Evolutionary conservation across 2,329 filamentous ascomycete genomes (phyloP).

Genomic region (Westerdykella ornata): DNA sequence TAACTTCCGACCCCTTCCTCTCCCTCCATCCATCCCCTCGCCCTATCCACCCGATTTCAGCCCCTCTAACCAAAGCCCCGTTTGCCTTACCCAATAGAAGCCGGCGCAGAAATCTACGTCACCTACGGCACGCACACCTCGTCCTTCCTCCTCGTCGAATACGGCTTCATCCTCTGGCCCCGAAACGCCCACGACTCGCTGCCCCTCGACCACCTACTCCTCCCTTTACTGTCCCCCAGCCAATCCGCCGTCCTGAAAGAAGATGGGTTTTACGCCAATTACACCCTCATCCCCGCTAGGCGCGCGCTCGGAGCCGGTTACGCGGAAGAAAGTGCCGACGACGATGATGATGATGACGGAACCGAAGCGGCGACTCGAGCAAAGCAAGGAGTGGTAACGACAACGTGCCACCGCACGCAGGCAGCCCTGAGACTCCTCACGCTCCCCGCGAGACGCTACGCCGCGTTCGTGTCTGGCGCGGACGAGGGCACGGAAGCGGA

Average conservation of each 20-base stretch:
- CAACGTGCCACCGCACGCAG: conserved; percentile 42
- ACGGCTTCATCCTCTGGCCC: conserved; percentile 41
- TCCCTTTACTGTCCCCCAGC: conserved; percentile 30
- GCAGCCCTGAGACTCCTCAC: conserved; percentile 37
- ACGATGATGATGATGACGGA: background rate
- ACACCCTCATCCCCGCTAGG: conserved; percentile 14
- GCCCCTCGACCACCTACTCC: conserved; percentile 38
- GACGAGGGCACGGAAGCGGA: conserved; percentile 29
- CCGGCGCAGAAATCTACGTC: conserved; percentile 60
- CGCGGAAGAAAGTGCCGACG: background rate
- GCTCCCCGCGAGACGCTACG: conserved; percentile 24
- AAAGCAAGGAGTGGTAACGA: too few relatives aligned
- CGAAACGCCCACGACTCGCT: conserved; percentile 39
- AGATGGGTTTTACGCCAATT: conserved; percentile 38
- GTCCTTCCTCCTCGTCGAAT: conserved; percentile 67
- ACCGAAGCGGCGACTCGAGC: conserved; percentile 24
- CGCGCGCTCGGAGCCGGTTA: background rate
- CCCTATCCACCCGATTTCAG: background rate
- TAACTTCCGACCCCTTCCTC: background rate
- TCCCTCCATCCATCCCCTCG: background rate
- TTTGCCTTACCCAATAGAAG: too few relatives aligned
- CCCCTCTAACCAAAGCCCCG: background rate
- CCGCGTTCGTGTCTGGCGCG: conserved; percentile 26
- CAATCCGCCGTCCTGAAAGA: conserved; percentile 37
- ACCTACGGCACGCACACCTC: conserved; percentile 66